Evolutionary conservation across 352 stramenopile genomes (phyloP), one percentile per base, ranked within the genome.

Genomic region (Globisporangium okanoganense): DNA sequence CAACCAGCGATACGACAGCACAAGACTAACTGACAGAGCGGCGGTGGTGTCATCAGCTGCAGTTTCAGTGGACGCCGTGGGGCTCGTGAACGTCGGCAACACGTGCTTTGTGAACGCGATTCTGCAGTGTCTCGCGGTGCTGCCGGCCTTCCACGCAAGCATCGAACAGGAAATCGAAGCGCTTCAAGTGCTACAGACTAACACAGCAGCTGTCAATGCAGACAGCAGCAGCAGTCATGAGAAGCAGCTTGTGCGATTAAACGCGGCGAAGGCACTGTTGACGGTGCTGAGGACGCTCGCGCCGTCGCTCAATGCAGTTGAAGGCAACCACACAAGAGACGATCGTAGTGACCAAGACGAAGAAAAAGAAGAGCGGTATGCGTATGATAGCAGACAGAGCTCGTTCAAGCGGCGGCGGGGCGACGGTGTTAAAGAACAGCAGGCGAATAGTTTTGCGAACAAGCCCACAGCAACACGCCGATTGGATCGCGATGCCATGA

Each of bases 91-190:
- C 64, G 75, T 64, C 56, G 79, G 80, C 59, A 91, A 93, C 47
- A 76, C 77, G 52, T 93, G 83, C 71, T 92, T 92, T 66, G 69
- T 87, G 31, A 91, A 87, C 58, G 76, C 83, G n/a, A 76, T 90
- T 14, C 40, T 91, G 20, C 81, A 91, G 56, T 93, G 81, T 61
- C 66, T 93, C 5, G 66, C 64, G 0, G 65, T 64, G 33, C 45
- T 82, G 2, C 76, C 81, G 9, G 72, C 52, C n/a, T 86, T 91
- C 47, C 45, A 53, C 1, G 41, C 65, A 12, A 49, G 50, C 16
- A n/a, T 82, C 33, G 62, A 73, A 1, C 43, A 69, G 13, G 71
- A 71, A 36, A 38, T 75, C 14, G 63, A 61, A 40, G 27, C 48
- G 12, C 16, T 58, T 0, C 22, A 57, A 13, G 22, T 5, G 8